Evolutionary conservation across 371 early-diverging fungal species (phyloP).

Genomic region (Apophysomyces variabilis): DNA sequence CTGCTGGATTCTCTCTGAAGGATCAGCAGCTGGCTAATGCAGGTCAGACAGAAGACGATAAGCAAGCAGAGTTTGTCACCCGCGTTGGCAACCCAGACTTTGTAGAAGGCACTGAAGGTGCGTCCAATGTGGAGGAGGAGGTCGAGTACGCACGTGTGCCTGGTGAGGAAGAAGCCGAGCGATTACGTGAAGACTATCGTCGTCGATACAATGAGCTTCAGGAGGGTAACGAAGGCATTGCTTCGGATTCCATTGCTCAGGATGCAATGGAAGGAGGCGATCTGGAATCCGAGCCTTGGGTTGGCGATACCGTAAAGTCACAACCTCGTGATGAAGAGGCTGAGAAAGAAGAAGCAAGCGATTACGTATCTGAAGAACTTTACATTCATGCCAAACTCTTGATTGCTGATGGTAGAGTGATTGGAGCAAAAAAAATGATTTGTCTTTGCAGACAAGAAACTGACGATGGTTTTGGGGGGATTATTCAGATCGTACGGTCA

Average conservation of each 20-base stretch:
- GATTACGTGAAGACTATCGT: not conserved
- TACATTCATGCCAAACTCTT: conserved; percentile 94
- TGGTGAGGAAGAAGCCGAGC: conserved; percentile 15
- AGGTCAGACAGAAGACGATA: not conserved
- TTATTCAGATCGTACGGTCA: conserved; percentile 65
- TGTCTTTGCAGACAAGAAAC: too few species aligned
- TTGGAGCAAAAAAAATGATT: too few species aligned
- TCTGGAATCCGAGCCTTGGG: conserved; percentile 39
- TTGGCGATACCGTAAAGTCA: conserved; percentile 29
- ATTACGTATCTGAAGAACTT: conserved; percentile 82
- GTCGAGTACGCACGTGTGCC: conserved; percentile 41
- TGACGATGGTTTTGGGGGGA: not conserved
- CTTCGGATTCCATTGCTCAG: conserved; percentile 39
- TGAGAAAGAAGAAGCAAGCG: conserved; percentile 37
- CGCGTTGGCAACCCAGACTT: conserved; percentile 44
- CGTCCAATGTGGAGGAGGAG: conserved; percentile 31
- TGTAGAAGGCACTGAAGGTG: conserved; percentile 33
- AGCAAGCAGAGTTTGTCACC: conserved; percentile 30
- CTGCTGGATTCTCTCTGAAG: conserved; percentile 39
- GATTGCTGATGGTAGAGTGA: conserved; percentile 80
- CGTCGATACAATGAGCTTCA: conserved; percentile 17
- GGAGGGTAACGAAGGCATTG: conserved; percentile 31
- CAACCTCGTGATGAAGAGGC: conserved; percentile 32
- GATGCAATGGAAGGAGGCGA: conserved; percentile 43
- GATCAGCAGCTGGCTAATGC: conserved; percentile 14